phyloP scores from a whole-genome alignment of 1,284 basidiomycete genomes.

The Exobasidium cylindrosporum region DNA sequence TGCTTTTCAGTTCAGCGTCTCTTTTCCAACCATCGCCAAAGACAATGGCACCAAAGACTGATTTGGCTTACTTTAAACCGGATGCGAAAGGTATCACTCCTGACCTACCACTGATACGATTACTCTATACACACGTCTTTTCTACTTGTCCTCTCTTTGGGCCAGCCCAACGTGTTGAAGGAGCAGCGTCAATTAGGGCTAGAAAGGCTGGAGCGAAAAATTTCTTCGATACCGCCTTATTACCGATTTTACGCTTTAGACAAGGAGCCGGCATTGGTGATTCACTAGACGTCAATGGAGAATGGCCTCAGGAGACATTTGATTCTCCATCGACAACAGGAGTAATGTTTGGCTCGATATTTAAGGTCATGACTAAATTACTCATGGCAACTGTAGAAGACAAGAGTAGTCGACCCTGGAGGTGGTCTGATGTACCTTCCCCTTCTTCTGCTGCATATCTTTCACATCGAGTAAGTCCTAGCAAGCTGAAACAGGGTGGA shows the following conservation, averaged over 20 bases:
- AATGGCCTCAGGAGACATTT: slow-evolving; percentile 46
- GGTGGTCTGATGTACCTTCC: slow-evolving; percentile 31
- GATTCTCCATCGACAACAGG: slow-evolving; percentile 30
- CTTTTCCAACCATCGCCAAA: slow-evolving; percentile 20
- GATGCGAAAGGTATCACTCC: not conserved
- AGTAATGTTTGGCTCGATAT: slow-evolving; percentile 25
- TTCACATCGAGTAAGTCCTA: slow-evolving; percentile 41
- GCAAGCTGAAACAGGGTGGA: slow-evolving; percentile 44
- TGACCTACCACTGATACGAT: slow-evolving; percentile 31
- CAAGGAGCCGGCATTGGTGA: not conserved
- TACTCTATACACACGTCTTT: slow-evolving; percentile 47
- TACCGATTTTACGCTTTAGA: slow-evolving; percentile 28
- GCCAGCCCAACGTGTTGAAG: slow-evolving; percentile 28
- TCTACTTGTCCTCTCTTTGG: slow-evolving; percentile 48
- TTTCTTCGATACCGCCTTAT: slow-evolving; percentile 36
- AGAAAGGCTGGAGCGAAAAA: slow-evolving; percentile 32
- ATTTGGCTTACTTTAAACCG: slow-evolving; percentile 14
- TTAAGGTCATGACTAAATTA: slow-evolving; percentile 40
- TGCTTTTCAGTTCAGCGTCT: slow-evolving; percentile 39
- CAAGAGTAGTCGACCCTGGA: not conserved
- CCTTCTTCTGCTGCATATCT: slow-evolving; percentile 46
- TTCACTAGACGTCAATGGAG: slow-evolving; percentile 44
- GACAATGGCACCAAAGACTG: not conserved
- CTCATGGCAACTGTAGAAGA: slow-evolving; percentile 17
- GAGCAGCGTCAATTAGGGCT: slow-evolving; percentile 10